phyloP scores from a whole-genome alignment of 495 filamentous ascomycete species.

The Aspergillus incahuasiensis region DNA sequence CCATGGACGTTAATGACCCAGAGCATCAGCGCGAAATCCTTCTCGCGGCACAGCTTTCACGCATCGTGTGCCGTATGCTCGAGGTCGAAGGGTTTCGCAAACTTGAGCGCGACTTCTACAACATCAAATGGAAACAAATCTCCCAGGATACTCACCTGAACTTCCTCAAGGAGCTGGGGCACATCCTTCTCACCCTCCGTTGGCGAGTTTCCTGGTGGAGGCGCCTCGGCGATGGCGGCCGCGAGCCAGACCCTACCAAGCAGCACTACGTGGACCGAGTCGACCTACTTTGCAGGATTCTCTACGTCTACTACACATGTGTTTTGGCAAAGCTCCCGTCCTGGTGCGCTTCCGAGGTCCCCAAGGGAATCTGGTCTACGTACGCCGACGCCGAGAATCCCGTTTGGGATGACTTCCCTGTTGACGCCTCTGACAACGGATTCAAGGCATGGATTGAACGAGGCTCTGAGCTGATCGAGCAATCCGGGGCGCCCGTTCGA shows the following conservation, averaged over 20 bases:
- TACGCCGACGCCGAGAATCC: conserved; percentile 44
- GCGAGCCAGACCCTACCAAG: conserved; percentile 37
- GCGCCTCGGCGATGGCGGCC: conserved; percentile 41
- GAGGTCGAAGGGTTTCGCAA: conserved; percentile 49
- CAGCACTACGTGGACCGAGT: conserved; percentile 46
- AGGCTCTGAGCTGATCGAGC: conserved; percentile 40
- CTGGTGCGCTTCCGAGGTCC: conserved; percentile 35
- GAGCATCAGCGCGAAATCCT: conserved; percentile 42
- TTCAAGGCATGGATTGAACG: conserved; percentile 41
- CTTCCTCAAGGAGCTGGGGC: conserved; percentile 41
- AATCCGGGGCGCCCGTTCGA: conserved; percentile 37
- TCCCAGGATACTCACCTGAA: conserved; percentile 40
- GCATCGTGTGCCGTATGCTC: conserved; percentile 47
- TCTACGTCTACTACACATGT: conserved; percentile 49
- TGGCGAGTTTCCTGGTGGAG: conserved; percentile 51
- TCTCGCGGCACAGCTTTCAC: conserved; percentile 43
- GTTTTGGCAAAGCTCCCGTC: conserved; percentile 45
- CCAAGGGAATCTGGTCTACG: conserved; percentile 42
- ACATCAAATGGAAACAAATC: conserved; percentile 49
- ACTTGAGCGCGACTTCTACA: conserved; percentile 47
- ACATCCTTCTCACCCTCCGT: conserved; percentile 44
- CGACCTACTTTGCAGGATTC: conserved; percentile 43
- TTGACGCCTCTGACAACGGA: conserved; percentile 38
- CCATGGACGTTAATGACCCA: conserved; percentile 39
- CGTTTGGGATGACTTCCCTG: conserved; percentile 44